Conservation (phyloP, 179 eudicot genomes). For the Patellifolia procumbens region DNA sequence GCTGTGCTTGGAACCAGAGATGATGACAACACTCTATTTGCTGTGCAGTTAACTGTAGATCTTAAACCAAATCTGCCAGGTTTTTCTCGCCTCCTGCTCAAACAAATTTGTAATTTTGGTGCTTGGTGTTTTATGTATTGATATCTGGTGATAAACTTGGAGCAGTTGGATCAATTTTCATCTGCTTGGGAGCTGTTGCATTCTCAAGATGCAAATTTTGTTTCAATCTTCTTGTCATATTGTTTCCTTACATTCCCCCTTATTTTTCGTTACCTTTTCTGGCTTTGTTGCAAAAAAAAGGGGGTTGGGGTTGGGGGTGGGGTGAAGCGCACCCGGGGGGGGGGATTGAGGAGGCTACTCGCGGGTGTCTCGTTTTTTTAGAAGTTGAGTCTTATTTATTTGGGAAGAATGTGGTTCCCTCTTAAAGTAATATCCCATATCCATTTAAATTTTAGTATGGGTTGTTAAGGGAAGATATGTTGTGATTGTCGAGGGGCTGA, state of each 20-base stretch:
- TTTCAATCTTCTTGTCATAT: not conserved
- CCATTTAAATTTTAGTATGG: not conserved
- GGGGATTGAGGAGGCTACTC: no score
- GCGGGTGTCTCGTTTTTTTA: no score
- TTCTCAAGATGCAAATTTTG: not conserved
- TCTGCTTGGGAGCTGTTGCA: not conserved
- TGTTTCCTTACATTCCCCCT: no score
- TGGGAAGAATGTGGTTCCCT: no score
- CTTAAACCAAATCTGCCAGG: constrained; percentile 97
- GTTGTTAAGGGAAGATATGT: not conserved
- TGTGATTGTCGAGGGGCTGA: not conserved
- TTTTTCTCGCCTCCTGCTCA: constrained; percentile 27
- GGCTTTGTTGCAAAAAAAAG: not conserved
- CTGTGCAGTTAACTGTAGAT: constrained; percentile 91
- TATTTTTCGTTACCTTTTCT: no score
- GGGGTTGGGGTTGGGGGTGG: not conserved
- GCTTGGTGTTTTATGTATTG: not conserved
- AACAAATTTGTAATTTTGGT: not conserved
- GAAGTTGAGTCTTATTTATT: no score
- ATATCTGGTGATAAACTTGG: not conserved
- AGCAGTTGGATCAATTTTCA: not conserved
- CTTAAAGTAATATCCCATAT: no score
- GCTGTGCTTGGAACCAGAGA: constrained; percentile 84
- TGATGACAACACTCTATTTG: constrained; percentile 49
- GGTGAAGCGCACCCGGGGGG: no score